Evolutionary conservation across 352 stramenopile species (phyloP).

Genomic region (Pythium sp.): DNA sequence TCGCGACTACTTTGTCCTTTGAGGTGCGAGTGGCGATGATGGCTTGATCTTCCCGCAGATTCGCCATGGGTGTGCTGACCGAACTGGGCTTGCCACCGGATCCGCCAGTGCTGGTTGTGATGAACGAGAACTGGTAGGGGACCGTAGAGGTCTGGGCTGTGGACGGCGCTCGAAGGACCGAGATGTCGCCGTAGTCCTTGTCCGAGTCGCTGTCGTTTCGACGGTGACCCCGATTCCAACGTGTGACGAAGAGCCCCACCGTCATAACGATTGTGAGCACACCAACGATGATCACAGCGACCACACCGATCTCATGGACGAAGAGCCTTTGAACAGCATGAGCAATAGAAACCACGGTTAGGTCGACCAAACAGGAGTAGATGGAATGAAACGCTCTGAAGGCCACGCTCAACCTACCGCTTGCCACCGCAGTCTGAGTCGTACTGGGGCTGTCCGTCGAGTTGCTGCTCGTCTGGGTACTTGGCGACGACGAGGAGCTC

Average conservation of each 20-base stretch:
- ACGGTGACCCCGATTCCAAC: background rate
- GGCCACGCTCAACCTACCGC: background rate
- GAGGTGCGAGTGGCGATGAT: conserved; percentile 32
- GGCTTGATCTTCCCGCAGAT: conserved; percentile 33
- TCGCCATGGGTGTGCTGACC: background rate
- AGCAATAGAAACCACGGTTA: background rate
- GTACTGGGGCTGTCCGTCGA: background rate
- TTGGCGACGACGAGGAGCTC: too few relatives aligned
- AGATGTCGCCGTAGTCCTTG: background rate
- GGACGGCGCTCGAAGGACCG: background rate
- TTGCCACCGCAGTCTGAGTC: background rate
- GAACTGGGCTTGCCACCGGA: background rate
- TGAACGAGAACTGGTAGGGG: background rate
- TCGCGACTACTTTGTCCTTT: conserved; percentile 24
- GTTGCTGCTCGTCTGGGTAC: too few relatives aligned
- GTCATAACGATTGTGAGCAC: background rate
- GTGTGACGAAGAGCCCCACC: background rate
- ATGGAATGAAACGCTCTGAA: background rate
- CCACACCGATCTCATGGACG: background rate
- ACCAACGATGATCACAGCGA: background rate
- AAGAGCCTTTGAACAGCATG: background rate
- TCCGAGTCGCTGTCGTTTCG: background rate
- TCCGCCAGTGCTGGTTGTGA: background rate
- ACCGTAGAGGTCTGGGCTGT: background rate
- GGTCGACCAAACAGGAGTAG: too few relatives aligned